These are phyloP conservation scores for Breviolum minutum DNA, from an alignment of 73 alveolate species.

Conservation along the genomic window DNA sequence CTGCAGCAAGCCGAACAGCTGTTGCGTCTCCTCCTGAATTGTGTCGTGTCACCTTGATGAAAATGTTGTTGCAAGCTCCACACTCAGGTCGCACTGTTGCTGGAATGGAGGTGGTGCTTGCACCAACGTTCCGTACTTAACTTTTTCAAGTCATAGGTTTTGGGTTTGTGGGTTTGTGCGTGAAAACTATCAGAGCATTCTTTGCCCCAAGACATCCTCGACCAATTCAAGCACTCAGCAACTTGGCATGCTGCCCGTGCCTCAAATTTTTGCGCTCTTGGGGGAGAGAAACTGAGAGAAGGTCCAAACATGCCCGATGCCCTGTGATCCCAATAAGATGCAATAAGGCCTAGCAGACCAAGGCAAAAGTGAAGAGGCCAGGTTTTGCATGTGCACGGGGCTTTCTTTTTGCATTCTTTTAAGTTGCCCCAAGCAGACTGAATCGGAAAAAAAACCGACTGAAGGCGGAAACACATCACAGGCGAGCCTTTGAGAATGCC, in stretches of 20 bases:
- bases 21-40: background rate
- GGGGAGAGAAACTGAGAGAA: background rate
- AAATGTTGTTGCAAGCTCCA: background rate
- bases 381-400: background rate
- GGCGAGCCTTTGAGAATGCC: slow-evolving; percentile 61
- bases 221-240: slow-evolving; percentile 83
- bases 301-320: background rate
- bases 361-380: slow-evolving; percentile 74
- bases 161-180: background rate
- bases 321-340: background rate
- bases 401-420: no score
- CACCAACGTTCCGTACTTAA: slow-evolving; percentile 10
- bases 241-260: slow-evolving; percentile 59
- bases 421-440: background rate
- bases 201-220: slow-evolving; percentile 41
- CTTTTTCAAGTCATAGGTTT: background rate
- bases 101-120: slow-evolving; percentile 75
- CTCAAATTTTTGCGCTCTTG: slow-evolving; percentile 9
- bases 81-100: slow-evolving; percentile 70
- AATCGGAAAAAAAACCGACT: background rate
- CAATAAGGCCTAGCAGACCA: slow-evolving; percentile 62
- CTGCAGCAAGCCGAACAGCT: slow-evolving; percentile 53
- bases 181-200: no score
- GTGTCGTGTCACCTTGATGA: background rate
- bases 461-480: slow-evolving; percentile 60